phyloP scores from a whole-genome alignment of 2,329 filamentous ascomycete genomes.

The Penicillium sp. region DNA sequence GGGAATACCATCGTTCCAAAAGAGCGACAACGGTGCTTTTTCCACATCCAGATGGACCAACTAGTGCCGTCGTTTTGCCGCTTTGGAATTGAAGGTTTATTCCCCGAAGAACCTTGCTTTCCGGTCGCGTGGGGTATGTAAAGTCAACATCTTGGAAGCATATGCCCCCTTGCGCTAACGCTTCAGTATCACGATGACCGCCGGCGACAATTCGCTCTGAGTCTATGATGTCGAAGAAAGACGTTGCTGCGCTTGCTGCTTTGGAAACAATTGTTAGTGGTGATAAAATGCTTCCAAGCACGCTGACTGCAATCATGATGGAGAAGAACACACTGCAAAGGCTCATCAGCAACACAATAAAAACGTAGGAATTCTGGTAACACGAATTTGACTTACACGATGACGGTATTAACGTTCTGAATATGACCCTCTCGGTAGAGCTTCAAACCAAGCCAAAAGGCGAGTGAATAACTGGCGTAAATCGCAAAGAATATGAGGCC shows the following conservation, averaged over 20 bases:
- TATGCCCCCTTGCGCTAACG: neutral
- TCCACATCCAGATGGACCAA: conserved; percentile 90
- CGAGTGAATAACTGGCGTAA: neutral
- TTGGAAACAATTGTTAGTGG: neutral
- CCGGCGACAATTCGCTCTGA: neutral
- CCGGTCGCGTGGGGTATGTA: neutral
- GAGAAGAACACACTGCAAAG: neutral
- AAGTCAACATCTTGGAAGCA: neutral
- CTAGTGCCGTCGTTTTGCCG: conserved; percentile 88
- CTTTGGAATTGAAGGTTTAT: neutral
- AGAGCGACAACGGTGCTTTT: conserved; percentile 94
- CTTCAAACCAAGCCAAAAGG: neutral
- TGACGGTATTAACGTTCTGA: neutral
- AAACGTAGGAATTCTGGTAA: neutral
- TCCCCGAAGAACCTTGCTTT: neutral
- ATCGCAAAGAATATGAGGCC: neutral
- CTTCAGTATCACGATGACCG: neutral
- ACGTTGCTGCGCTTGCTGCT: neutral
- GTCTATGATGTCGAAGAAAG: neutral
- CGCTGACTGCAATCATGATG: neutral
- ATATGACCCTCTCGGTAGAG: neutral
- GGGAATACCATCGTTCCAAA: conserved; percentile 94
- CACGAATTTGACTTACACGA: neutral
- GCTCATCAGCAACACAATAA: neutral
- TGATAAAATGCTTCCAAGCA: neutral